Evolutionary conservation across 805 yeast species (phyloP).

Genomic region (Candida andamanensis): DNA sequence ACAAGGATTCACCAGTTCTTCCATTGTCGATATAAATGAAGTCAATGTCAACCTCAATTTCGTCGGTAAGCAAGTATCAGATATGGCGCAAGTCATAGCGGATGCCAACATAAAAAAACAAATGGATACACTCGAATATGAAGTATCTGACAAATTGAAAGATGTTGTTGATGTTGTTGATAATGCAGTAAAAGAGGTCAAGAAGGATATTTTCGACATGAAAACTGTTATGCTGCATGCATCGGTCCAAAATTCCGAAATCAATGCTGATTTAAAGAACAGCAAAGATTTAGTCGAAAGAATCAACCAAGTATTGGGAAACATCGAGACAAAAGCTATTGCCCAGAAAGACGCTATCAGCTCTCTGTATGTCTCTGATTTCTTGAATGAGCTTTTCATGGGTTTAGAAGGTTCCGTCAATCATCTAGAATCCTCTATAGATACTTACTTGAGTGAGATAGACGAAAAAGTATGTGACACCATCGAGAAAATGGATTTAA

Average conservation of each 20-base stretch:
- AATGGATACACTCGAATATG: neutral
- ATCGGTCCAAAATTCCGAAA: too few species aligned
- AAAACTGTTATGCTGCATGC: neutral
- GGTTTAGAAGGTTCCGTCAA: constrained; percentile 3
- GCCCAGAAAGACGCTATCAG: constrained; percentile 1
- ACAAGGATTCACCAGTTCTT: too few species aligned
- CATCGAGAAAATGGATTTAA: constrained; percentile 6
- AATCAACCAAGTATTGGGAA: constrained; percentile 2
- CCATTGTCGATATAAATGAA: neutral
- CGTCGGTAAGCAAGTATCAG: neutral
- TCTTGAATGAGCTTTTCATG: constrained; percentile 5
- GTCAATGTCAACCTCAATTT: neutral
- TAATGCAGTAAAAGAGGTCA: too few species aligned
- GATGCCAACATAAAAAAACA: neutral
- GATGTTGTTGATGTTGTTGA: neutral
- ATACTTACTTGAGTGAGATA: constrained; percentile 5
- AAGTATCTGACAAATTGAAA: neutral
- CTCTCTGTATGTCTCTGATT: constrained; percentile 1
- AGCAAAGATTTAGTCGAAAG: constrained; percentile 2
- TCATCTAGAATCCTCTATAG: constrained; percentile 6
- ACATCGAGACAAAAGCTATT: constrained; percentile 3
- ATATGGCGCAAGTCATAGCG: neutral
- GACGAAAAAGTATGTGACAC: constrained; percentile 9
- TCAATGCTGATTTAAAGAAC: neutral
- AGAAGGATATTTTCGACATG: neutral